Evolutionary conservation across 2,329 filamentous ascomycete species (phyloP).

Genomic region (Aureobasidium sp.): DNA sequence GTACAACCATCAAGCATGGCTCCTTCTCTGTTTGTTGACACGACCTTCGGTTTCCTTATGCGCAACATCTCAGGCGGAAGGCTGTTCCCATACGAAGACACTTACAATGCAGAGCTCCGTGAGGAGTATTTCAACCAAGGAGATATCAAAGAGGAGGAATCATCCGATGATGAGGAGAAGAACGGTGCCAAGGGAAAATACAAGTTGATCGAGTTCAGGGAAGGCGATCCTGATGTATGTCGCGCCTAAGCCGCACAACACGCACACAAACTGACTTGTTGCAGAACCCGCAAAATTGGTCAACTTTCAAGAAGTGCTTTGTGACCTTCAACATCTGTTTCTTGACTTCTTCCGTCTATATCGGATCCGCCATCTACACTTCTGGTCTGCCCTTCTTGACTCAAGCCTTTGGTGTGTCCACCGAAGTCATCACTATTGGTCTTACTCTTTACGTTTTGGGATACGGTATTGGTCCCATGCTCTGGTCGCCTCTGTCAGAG

Average conservation of each 20-base stretch:
- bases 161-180: conserved; percentile 7
- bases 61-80: conserved; percentile 15
- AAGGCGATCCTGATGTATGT: conserved; percentile 20
- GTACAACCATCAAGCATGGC: neutral
- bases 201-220: conserved; percentile 14
- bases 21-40: conserved; percentile 12
- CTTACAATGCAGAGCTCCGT: conserved; percentile 6
- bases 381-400: conserved; percentile 37
- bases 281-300: conserved; percentile 35
- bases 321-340: conserved; percentile 43
- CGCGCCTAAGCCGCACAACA: neutral
- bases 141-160: conserved; percentile 1
- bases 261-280: neutral
- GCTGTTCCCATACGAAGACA: conserved; percentile 12
- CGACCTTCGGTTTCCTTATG: conserved; percentile 13
- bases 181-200: conserved; percentile 13
- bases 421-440: conserved; percentile 42
- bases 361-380: conserved; percentile 46
- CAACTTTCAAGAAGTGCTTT: conserved; percentile 33
- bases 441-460: conserved; percentile 46
- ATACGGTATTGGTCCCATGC: conserved; percentile 34
- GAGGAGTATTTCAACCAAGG: conserved; percentile 3
- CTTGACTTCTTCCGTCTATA: conserved; percentile 46
- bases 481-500: conserved; percentile 41
- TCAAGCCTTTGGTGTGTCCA: conserved; percentile 37